These are phyloP conservation scores for Xylariales sp. DNA, from an alignment of 2,329 filamentous ascomycete species.

Conservation along the genomic window DNA sequence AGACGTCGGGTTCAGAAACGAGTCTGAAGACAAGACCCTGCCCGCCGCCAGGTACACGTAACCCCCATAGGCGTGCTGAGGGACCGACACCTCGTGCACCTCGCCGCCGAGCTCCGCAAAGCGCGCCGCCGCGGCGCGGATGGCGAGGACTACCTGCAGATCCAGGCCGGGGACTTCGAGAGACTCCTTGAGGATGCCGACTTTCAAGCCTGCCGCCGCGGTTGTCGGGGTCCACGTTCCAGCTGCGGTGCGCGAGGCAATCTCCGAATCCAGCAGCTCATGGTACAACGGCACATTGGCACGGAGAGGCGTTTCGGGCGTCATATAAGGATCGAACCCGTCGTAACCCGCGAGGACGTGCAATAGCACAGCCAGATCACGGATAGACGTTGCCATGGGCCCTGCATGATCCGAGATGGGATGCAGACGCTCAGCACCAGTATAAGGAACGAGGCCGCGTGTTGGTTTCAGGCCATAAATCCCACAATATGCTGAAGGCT, in stretches of 20 bases:
- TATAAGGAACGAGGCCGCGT: slow-evolving; percentile 42
- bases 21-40: slow-evolving; percentile 22
- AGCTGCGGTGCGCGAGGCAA: background rate
- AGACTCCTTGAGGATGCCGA: slow-evolving; percentile 40
- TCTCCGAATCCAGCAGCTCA: slow-evolving; percentile 13
- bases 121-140: slow-evolving; percentile 28
- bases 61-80: slow-evolving; percentile 38
- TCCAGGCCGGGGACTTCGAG: slow-evolving; percentile 32
- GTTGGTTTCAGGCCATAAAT: slow-evolving; percentile 42
- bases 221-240: background rate
- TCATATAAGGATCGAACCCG: slow-evolving; percentile 37
- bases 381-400: slow-evolving; percentile 34
- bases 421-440: slow-evolving; percentile 34
- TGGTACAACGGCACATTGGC: slow-evolving; percentile 24
- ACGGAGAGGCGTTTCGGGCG: slow-evolving; percentile 28
- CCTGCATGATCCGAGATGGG: slow-evolving; percentile 38
- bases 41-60: slow-evolving; percentile 41
- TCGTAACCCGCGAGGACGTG: slow-evolving; percentile 42
- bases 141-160: slow-evolving; percentile 28
- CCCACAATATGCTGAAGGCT: slow-evolving; percentile 33
- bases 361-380: slow-evolving; percentile 36
- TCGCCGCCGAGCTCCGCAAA: slow-evolving; percentile 34
- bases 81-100: slow-evolving; percentile 39
- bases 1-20: slow-evolving; percentile 19
- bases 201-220: slow-evolving; percentile 32